phyloP scores from a whole-genome alignment of 2,329 filamentous ascomycete species.

The Fusarium guadeloupense region DNA sequence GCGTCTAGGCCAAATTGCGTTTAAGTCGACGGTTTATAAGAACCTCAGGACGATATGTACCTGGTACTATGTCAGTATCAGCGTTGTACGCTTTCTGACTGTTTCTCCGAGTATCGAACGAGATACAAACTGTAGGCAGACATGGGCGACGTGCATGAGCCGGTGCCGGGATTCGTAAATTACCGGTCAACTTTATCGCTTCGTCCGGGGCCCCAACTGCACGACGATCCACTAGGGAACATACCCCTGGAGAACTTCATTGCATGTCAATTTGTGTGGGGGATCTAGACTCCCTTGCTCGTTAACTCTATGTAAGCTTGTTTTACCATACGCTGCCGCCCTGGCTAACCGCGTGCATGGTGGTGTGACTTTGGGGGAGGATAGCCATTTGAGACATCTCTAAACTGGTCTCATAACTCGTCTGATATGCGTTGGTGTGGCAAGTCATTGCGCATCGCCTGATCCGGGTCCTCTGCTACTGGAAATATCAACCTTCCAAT shows the following conservation, averaged over 20 bases:
- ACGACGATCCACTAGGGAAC: constrained; percentile 3
- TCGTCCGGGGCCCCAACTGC: constrained; percentile 29
- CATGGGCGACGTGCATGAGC: constrained; percentile 16
- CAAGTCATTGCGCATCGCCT: not conserved
- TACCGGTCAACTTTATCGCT: not conserved
- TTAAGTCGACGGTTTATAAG: not conserved
- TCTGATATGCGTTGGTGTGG: constrained; percentile 14
- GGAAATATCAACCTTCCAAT: constrained; percentile 46
- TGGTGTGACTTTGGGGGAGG: constrained; percentile 38
- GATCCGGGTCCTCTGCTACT: not conserved
- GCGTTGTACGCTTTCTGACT: not conserved
- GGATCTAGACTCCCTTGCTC: not conserved
- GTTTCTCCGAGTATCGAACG: not conserved
- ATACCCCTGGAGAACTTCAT: constrained; percentile 28
- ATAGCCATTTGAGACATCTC: not conserved
- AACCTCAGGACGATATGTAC: not conserved
- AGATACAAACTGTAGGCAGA: not conserved
- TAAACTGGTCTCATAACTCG: constrained; percentile 18
- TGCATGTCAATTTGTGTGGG: constrained; percentile 25
- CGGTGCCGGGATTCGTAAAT: constrained; percentile 24
- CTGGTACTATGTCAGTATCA: not conserved
- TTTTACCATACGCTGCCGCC: not conserved
- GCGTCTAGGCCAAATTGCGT: not conserved
- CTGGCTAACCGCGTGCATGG: constrained; percentile 20
- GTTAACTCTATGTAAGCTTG: not conserved